These are phyloP conservation scores for Mucor circinelloides DNA, from an alignment of 371 early-diverging fungal genomes.

Conservation along the genomic window DNA sequence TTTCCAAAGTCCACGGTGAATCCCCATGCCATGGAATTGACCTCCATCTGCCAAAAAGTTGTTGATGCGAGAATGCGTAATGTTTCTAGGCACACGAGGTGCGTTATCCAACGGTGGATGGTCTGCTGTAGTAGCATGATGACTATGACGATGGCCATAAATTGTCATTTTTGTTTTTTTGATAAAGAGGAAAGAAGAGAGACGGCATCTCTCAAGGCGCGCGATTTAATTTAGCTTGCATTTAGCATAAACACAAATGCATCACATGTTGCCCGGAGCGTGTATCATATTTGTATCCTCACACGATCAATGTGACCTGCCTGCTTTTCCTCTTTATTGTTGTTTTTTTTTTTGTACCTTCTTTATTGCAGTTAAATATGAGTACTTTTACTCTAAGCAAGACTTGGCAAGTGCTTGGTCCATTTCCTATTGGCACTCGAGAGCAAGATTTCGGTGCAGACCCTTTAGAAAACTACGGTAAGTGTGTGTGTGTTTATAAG, in stretches of 20 bases:
- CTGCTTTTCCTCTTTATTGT: neutral
- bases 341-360: neutral
- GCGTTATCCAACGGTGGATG: constrained; percentile 36
- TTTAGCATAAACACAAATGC: neutral
- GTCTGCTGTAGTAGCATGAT: constrained; percentile 12
- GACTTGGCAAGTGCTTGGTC: constrained; percentile 58
- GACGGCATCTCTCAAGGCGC: neutral
- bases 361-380: neutral
- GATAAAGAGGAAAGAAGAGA: neutral
- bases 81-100: constrained; percentile 42
- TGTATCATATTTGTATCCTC: neutral
- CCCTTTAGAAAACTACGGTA: constrained; percentile 68
- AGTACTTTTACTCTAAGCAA: constrained; percentile 9
- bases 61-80: constrained; percentile 41
- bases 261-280: constrained; percentile 2
- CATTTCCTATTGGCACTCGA: constrained; percentile 68
- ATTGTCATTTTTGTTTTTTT: constrained; percentile 18
- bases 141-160: constrained; percentile 26
- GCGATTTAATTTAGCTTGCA: neutral
- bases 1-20: constrained; percentile 43
- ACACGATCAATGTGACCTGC: constrained; percentile 3
- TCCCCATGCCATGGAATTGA: constrained; percentile 52
- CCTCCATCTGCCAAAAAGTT: constrained; percentile 45
- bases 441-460: constrained; percentile 72
- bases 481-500: neutral